phyloP scores from a whole-genome alignment of 768 basidiomycete genomes.

The Obba rivulosa region DNA sequence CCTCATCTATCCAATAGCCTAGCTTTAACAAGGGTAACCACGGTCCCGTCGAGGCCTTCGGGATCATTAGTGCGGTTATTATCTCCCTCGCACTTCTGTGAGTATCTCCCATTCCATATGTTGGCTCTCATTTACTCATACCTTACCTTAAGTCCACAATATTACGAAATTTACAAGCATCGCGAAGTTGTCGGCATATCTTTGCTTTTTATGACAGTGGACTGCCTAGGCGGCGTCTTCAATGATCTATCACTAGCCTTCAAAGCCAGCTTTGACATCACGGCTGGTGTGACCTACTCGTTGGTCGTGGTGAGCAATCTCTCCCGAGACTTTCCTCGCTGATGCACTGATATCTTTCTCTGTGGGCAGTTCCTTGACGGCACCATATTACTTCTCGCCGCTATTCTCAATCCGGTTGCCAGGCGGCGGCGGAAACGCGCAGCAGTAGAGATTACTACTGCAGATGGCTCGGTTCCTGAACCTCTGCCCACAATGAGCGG shows the following conservation, averaged over 20 bases:
- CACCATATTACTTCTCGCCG: slow-evolving; percentile 51
- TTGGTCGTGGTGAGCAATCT: slow-evolving; percentile 45
- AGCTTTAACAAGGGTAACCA: slow-evolving; percentile 30
- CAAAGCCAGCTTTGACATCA: slow-evolving; percentile 53
- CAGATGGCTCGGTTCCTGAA: neutral
- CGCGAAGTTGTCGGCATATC: slow-evolving; percentile 66
- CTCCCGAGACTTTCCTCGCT: neutral
- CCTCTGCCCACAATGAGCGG: neutral
- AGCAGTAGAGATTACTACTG: slow-evolving; percentile 5
- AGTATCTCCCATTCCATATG: slow-evolving; percentile 5
- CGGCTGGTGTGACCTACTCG: slow-evolving; percentile 58
- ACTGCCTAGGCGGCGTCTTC: slow-evolving; percentile 67
- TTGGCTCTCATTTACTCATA: neutral
- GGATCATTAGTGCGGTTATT: slow-evolving; percentile 53
- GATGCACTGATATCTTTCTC: neutral
- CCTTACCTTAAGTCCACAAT: slow-evolving; percentile 48
- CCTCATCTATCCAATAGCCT: slow-evolving; percentile 23
- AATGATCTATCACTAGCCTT: slow-evolving; percentile 66
- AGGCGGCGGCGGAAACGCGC: slow-evolving; percentile 27
- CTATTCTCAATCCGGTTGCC: slow-evolving; percentile 62
- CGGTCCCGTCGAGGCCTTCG: slow-evolving; percentile 48
- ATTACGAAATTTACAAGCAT: slow-evolving; percentile 66
- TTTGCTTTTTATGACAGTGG: slow-evolving; percentile 61
- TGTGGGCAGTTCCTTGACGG: slow-evolving; percentile 51
- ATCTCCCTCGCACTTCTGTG: slow-evolving; percentile 47